A percentile compares a stretch with the other conserved stretches of the same genome.
Evolutionary conservation across 768 basidiomycete species (phyloP).

Genomic region (Russula emetica): DNA sequence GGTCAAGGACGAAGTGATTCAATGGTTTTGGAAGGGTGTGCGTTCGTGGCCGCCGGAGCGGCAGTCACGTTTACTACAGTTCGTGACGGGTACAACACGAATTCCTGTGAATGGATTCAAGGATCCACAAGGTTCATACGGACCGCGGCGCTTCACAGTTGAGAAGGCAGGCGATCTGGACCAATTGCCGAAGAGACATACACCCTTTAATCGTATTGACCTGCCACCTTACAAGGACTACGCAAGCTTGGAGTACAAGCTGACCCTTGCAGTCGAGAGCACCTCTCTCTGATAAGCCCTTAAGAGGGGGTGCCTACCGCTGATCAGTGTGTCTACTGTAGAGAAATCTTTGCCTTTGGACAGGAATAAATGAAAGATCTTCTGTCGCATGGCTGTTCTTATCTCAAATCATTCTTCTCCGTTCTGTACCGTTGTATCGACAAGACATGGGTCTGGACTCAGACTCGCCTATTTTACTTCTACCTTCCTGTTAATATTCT

Average conservation of each 20-base stretch:
- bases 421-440: background rate
- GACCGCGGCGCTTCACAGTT: constrained; percentile 94
- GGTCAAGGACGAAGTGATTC: constrained; percentile 91
- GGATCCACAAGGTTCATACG: constrained; percentile 97
- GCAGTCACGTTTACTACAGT: constrained; percentile 93
- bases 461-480: background rate
- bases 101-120: constrained; percentile 99
- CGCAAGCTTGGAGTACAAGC: constrained; percentile 88
- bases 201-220: constrained; percentile 96
- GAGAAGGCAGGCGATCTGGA: constrained; percentile 97
- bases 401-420: constrained; percentile 1
- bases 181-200: constrained; percentile 93
- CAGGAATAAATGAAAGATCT: constrained; percentile 54
- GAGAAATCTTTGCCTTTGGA: constrained; percentile 91
- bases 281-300: constrained; percentile 35
- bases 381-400: background rate
- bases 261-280: constrained; percentile 90
- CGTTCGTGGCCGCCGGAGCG: constrained; percentile 97
- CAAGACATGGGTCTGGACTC: background rate
- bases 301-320: background rate
- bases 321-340: constrained; percentile 34
- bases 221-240: constrained; percentile 96
- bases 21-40: constrained; percentile 99
- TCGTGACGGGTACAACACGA: constrained; percentile 94
- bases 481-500: too few species aligned